These are phyloP conservation scores for Candida frijolesensis DNA, from an alignment of 1,139 yeast species.

Conservation along the genomic window DNA sequence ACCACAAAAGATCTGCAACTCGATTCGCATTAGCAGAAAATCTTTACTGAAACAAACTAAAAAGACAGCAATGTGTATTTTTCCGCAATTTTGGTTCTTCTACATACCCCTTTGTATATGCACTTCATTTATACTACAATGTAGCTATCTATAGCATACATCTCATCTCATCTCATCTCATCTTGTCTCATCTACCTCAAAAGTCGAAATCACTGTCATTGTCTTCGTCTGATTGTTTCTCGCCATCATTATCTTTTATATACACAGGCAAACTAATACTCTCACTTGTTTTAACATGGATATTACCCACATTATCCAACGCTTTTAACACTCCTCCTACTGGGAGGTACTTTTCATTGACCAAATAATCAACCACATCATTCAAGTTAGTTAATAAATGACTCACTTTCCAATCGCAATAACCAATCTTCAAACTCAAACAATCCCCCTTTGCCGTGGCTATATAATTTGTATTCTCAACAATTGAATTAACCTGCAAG, in stretches of 20 bases:
- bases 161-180: too few species aligned
- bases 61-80: not conserved
- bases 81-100: not conserved
- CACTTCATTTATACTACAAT: not conserved
- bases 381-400: slow-evolving; percentile 57
- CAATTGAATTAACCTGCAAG: slow-evolving; percentile 62
- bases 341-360: slow-evolving; percentile 49
- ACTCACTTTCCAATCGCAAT: slow-evolving; percentile 42
- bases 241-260: slow-evolving; percentile 18
- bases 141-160: too few species aligned
- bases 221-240: slow-evolving; percentile 19
- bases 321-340: slow-evolving; percentile 59
- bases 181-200: slow-evolving; percentile 10
- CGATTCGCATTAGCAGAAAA: not conserved
- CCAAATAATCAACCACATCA: slow-evolving; percentile 54
- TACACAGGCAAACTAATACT: slow-evolving; percentile 58
- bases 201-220: slow-evolving; percentile 35
- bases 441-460: slow-evolving; percentile 60
- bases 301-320: slow-evolving; percentile 45
- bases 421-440: slow-evolving; percentile 55
- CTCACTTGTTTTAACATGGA: slow-evolving; percentile 63
- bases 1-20: too few species aligned
- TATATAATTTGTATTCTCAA: slow-evolving; percentile 59
- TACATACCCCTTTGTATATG: too few species aligned
- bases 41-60: not conserved